phyloP scores from a whole-genome alignment of 129 eudicot genomes.

The Scalesia atractyloides region DNA sequence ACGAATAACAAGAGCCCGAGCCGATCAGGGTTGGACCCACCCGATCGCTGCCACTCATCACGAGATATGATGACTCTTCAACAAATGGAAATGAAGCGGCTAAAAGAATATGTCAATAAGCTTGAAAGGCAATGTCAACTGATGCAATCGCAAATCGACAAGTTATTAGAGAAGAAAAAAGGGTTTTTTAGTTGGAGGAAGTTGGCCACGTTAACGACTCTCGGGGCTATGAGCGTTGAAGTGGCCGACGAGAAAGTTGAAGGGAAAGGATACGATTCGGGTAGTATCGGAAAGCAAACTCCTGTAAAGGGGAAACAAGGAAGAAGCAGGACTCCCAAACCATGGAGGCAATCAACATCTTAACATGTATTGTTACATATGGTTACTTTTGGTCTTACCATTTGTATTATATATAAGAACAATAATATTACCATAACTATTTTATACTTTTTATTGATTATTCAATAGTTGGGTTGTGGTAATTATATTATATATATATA shows the following conservation, averaged over 20 bases:
- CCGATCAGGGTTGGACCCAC: slow-evolving; percentile 29
- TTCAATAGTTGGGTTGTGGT: background rate
- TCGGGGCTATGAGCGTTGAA: slow-evolving; percentile 35
- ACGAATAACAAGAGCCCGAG: slow-evolving; percentile 47
- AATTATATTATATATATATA: no score
- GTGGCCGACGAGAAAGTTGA: slow-evolving; percentile 36
- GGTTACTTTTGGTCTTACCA: slow-evolving; percentile 6
- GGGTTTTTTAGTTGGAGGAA: slow-evolving; percentile 73
- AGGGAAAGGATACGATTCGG: slow-evolving; percentile 36
- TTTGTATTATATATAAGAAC: slow-evolving; percentile 15
- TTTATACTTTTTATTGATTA: background rate
- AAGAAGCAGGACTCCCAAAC: slow-evolving; percentile 23
- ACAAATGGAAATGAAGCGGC: slow-evolving; percentile 58
- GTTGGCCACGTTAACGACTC: slow-evolving; percentile 25
- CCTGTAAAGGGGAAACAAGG: slow-evolving; percentile 47
- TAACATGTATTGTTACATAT: slow-evolving; percentile 16
- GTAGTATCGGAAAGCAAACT: slow-evolving; percentile 51
- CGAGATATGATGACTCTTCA: slow-evolving; percentile 46
- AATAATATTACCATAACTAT: background rate
- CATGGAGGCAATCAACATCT: slow-evolving; percentile 35
- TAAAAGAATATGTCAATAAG: slow-evolving; percentile 67
- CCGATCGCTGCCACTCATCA: slow-evolving; percentile 56
- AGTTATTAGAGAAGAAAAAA: slow-evolving; percentile 54
- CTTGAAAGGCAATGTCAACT: slow-evolving; percentile 63
- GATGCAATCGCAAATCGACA: slow-evolving; percentile 73